Evolutionary conservation across 371 early-diverging fungal species (phyloP), one percentile per base, ranked within the genome.

Genomic region (Mortierella sp.): DNA sequence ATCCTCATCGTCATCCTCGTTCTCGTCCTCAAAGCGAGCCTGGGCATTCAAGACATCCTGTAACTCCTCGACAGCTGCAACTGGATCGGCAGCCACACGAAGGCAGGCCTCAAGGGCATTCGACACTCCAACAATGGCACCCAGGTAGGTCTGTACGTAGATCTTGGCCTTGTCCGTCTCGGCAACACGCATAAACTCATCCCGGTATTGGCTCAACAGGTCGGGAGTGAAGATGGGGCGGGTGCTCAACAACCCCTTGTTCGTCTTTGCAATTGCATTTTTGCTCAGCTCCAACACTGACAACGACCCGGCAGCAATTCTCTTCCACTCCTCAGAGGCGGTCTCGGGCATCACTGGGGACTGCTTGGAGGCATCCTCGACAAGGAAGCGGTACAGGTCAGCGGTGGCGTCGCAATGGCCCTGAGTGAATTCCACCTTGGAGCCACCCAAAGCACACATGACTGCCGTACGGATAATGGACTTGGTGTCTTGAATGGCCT

Each of bases 91-190:
- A 2, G 79, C 74, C 31, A 78, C 40, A 7, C 39, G 44, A 31
- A 79, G 47, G 14, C 70, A 79, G 5, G 79, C 70, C 64, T 74
- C 66, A 16, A 79, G 70, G 29, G 79, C 71, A 26, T 79, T 79
- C 8, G 67, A 70, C 19, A 48, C 31, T 16, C 67, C 66, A 39
- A 78, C 58, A 45, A 55, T 39, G 29, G 73, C 10, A 43, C 52
- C 53, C 16, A 73, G 47, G 16, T 69, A 64, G 10, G 52, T 40
- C 29, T 69, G 66, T 8, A 70, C 74, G 26, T 44, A 79, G 24
- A 13, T 45, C 43, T 50, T 64, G 55, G 55, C 13, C 0, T 68
- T 55, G 19, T 77, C 68, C 2, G 40, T 50, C 2, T 69, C 66
- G 41, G 63, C 65, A 5, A 68, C 22, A 11, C 14, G 34, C 19